Evolutionary conservation across 495 filamentous ascomycete genomes (phyloP), one percentile per base, ranked within the genome.

Genomic region (Annulohypoxylon nitens): DNA sequence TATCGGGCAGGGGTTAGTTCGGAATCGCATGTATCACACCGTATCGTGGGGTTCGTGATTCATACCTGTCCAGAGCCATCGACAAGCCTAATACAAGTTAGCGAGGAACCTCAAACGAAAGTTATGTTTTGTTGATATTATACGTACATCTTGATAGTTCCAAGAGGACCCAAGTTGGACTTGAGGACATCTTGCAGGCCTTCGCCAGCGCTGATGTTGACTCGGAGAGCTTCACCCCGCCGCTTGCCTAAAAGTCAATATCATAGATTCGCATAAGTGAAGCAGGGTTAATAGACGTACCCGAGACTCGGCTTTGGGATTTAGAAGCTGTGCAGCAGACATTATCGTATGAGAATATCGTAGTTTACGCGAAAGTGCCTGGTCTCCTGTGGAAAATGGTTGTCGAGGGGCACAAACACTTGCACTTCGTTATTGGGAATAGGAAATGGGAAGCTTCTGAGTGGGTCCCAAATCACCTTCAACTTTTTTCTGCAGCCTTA

Each of bases 141-240:
- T 10, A 82, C 88, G 67, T 82, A 94, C 96, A 99, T 99, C 86
- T 99, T 99, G 71, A 99, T 89, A 2, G 96, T 99, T 33, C 96
- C 96, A 61, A 91, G 88, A 48, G 96, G 96, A 76, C 96, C 96
- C 67, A 99, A 80, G 81, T 99, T 99, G 14, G 94, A 97, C 82
- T 97, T 96, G 75, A 99, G 86, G 60, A 99, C 97, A 93, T 97
- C 92, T 79, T 95, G 93, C 53, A 97, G 86, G 80, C 93, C 96
- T 84, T 97, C 95, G 75, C 96, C 96, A 65, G 96, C 96, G 71
- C 88, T 93, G 83, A 99, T 98, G 85, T 99, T 99, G 80, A 98
- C 94, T 83, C 87, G 89, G 70, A 99, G 86, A 83, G 96, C 96
- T 88, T 99, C 96, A 80, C 92, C 95, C 85, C 96, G 88, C 87